Evolutionary conservation across 139 green algal genomes (phyloP), one percentile per base, ranked within the genome.

Genomic region (Closterium sp.): DNA sequence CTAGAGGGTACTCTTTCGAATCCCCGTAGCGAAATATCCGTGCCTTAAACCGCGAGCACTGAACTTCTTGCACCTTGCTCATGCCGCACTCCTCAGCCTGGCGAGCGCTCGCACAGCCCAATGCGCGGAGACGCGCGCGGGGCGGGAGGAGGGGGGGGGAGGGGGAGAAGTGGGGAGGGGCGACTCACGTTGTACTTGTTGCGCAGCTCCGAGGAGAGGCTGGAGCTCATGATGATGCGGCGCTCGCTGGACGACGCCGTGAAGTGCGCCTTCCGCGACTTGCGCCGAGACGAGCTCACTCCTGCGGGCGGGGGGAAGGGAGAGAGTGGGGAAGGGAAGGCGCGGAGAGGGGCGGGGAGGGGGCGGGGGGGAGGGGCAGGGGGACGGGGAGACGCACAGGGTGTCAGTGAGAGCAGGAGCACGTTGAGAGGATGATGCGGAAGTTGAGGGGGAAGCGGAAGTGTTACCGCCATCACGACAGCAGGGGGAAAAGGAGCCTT

Each of bases 191-290:
- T 92, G 95, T 99, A 96, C 95, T 99, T 99, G 93, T 96, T 96
- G 28, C 95, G 94, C 87, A 99, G 96, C 94, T 99, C 98, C 31
- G 93, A 85, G 30, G 96, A 98, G 23, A 99, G 95, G 19, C 97
- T 95, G 12, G 98, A 94, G 95, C 96, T 98, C 98, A 99, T 99
- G 83, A 99, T 93, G 94, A 98, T 98, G 55, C 97, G 94, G 86
- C 98, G 94, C 86, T 96, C 94, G 88, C 88, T 97, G 43, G 97
- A 99, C 28, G 98, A 96, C 76, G 98, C 98, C 25, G 97, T 96
- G 96, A 99, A 99, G 95, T 99, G 97, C 94, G 97, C 97, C 97
- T 99, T 99, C 35, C 98, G 96, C 96, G 95, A 97, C 96, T 99
- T 99, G 88, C 98, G 94, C 94, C 98, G 94, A 21, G 94, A 97